phyloP scores from a whole-genome alignment of 1,284 basidiomycete species.

The Phaffia rhodozyma region DNA sequence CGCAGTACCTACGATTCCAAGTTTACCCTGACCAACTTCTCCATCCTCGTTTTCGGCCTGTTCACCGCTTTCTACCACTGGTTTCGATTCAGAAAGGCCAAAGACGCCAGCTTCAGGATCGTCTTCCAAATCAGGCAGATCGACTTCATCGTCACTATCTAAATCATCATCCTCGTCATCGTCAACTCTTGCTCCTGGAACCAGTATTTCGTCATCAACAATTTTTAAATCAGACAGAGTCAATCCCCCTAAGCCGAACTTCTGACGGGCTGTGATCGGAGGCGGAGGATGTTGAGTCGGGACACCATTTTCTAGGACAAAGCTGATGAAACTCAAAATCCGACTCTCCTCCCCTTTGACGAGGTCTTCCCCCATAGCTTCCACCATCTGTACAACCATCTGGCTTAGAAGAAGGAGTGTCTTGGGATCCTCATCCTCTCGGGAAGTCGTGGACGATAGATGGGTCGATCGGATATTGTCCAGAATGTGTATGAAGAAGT shows the following conservation, averaged over 20 bases:
- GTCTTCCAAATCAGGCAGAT: slow-evolving; percentile 17
- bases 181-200: slow-evolving; percentile 17
- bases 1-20: slow-evolving; percentile 52
- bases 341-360: slow-evolving; percentile 54
- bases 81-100: slow-evolving; percentile 39
- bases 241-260: not conserved
- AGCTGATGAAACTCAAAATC: slow-evolving; percentile 63
- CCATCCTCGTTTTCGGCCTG: slow-evolving; percentile 47
- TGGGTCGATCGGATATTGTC: slow-evolving; percentile 25
- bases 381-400: slow-evolving; percentile 65
- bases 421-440: slow-evolving; percentile 18
- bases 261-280: not conserved
- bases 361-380: slow-evolving; percentile 52
- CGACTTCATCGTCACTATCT: slow-evolving; percentile 16
- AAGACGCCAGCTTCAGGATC: slow-evolving; percentile 28
- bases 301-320: slow-evolving; percentile 40
- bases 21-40: slow-evolving; percentile 21
- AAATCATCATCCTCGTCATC: slow-evolving; percentile 17
- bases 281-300: not conserved
- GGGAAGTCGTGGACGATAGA: not conserved
- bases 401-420: slow-evolving; percentile 56
- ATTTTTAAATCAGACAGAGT: slow-evolving; percentile 23
- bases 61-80: slow-evolving; percentile 43
- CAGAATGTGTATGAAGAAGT: slow-evolving; percentile 58
- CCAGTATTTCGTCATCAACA: slow-evolving; percentile 21